Evolutionary conservation across 2,329 filamentous ascomycete species (phyloP).

Genomic region (Hansfordia pulvinata): DNA sequence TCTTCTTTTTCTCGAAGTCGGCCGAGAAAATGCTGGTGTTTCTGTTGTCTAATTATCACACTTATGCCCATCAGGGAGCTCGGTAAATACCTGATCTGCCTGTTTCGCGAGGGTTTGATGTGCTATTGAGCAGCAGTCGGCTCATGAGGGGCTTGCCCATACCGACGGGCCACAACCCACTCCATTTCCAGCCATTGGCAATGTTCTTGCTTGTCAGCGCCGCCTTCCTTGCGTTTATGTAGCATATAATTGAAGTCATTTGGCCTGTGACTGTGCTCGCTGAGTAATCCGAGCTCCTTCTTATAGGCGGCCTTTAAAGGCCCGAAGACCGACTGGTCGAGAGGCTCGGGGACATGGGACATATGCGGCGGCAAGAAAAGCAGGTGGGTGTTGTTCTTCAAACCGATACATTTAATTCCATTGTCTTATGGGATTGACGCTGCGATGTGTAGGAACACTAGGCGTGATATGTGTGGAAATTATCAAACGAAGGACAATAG

Average conservation of each 20-base stretch:
- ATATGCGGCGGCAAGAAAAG: conserved; percentile 2
- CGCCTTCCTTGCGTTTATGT: not conserved
- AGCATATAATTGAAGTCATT: conserved; percentile 1
- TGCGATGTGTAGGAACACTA: not conserved
- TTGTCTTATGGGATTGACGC: conserved; percentile 1
- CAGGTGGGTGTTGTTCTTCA: not conserved
- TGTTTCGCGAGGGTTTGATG: too few relatives aligned
- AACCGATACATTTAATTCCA: conserved; percentile 1
- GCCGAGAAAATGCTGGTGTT: too few relatives aligned
- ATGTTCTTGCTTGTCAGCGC: conserved; percentile 1
- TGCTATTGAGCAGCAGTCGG: conserved; percentile 1
- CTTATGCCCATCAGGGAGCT: too few relatives aligned
- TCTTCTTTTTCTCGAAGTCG: too few relatives aligned
- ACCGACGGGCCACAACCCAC: conserved; percentile 1
- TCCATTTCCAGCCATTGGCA: conserved; percentile 1
- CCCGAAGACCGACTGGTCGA: conserved; percentile 1
- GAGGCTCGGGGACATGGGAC: conserved; percentile 1
- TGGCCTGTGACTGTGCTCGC: conserved; percentile 1
- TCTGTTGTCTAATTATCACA: too few relatives aligned
- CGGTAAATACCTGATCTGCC: too few relatives aligned
- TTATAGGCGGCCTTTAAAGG: conserved; percentile 1
- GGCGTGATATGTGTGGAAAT: too few relatives aligned
- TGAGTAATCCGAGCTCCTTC: conserved; percentile 1
- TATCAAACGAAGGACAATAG: too few relatives aligned
- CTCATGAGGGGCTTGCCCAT: conserved; percentile 1